phyloP scores from a whole-genome alignment of 257 asterid genomes.

The Nicotiana attenuata region DNA sequence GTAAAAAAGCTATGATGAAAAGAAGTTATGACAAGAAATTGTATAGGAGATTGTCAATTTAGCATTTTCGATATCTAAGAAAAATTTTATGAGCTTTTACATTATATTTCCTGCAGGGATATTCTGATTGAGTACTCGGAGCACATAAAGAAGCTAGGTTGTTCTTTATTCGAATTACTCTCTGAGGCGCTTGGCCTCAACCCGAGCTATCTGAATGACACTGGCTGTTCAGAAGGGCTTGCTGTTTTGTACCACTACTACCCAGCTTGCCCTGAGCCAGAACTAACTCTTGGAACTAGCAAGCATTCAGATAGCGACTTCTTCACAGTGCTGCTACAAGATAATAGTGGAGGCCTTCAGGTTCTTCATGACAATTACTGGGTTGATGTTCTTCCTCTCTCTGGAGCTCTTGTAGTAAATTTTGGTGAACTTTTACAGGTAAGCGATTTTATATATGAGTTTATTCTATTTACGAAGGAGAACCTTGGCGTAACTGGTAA shows the following conservation, averaged over 20 bases:
- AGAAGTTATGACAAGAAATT: too few species aligned
- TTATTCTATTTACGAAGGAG: too few species aligned
- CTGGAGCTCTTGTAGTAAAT: constrained; percentile 14
- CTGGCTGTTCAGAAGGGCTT: constrained; percentile 17
- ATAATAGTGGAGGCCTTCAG: constrained; percentile 22
- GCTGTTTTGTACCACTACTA: constrained; percentile 7
- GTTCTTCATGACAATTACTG: constrained; percentile 16
- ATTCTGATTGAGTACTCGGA: constrained; percentile 4
- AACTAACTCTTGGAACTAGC: constrained; percentile 10
- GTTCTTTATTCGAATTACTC: constrained; percentile 5
- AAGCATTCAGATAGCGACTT: constrained; percentile 18
- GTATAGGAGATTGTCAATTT: background rate
- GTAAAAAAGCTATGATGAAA: too few species aligned
- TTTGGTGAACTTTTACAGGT: constrained; percentile 23
- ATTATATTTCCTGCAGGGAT: background rate
- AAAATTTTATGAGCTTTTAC: background rate
- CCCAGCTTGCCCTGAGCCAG: constrained; percentile 23
- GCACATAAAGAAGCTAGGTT: background rate
- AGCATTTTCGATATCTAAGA: background rate
- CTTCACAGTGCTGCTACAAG: constrained; percentile 17
- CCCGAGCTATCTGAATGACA: constrained; percentile 1
- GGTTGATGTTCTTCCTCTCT: constrained; percentile 11
- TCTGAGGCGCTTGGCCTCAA: constrained; percentile 17
- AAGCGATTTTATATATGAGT: background rate
- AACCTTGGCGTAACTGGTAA: too few species aligned